These are phyloP conservation scores for Cavenderia fasciculata DNA, from an alignment of 78 protist genomes.

Conservation along the genomic window DNA sequence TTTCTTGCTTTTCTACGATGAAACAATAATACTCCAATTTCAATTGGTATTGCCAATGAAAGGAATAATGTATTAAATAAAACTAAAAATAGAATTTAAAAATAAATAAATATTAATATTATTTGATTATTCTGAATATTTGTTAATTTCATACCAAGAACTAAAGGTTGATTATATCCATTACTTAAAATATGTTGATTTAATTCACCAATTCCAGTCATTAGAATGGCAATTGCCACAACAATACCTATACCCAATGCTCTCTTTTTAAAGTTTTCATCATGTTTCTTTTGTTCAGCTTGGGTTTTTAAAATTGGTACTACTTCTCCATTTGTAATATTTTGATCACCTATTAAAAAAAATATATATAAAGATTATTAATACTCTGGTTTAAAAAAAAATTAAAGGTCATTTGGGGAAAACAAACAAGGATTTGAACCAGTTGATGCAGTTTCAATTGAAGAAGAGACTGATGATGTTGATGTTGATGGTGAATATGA, in stretches of 20 bases:
- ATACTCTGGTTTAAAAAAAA: no score
- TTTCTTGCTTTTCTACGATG: slow-evolving; percentile 5
- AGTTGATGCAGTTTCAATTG: no score
- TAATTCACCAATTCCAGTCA: background rate
- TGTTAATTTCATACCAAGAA: background rate
- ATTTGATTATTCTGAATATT: background rate
- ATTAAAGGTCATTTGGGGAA: no score
- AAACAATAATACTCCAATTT: background rate
- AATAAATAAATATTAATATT: background rate
- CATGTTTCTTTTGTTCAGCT: no score
- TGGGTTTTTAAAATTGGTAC: no score
- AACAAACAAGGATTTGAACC: no score
- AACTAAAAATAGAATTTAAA: slow-evolving; percentile 23
- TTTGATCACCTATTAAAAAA: no score
- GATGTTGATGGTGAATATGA: no score
- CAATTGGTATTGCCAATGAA: slow-evolving; percentile 13
- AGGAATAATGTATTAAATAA: slow-evolving; percentile 9
- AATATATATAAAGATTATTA: no score
- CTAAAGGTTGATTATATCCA: slow-evolving; percentile 1
- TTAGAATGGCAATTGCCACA: background rate
- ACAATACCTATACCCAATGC: background rate
- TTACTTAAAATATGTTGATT: slow-evolving; percentile 11
- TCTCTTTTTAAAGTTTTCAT: no score
- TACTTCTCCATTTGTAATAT: no score
- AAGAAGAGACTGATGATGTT: no score